A percentile compares a stretch with the other conserved stretches of the same genome.
Evolutionary conservation across 2,329 filamentous ascomycete genomes (phyloP).

Genomic region (Claviceps lovelessii): DNA sequence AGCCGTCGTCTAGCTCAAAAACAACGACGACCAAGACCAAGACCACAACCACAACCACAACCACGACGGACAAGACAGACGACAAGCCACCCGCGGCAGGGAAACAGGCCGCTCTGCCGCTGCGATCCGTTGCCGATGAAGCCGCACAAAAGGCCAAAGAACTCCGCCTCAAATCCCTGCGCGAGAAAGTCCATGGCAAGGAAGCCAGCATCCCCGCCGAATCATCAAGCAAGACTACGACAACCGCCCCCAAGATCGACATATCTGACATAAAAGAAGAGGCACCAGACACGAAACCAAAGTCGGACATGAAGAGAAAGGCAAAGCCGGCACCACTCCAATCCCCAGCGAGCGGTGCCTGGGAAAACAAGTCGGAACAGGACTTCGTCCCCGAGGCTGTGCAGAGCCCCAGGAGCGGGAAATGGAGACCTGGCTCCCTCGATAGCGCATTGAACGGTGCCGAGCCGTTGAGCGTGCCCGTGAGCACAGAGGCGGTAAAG

Average conservation of each 20-base stretch:
- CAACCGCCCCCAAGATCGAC: not conserved
- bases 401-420: constrained; percentile 7
- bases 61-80: constrained; percentile 10
- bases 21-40: constrained; percentile 5
- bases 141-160: constrained; percentile 51
- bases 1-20: constrained; percentile 8
- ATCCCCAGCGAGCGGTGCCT: constrained; percentile 5
- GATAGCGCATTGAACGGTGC: constrained; percentile 16
- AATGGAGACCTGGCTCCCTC: constrained; percentile 4
- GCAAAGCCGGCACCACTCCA: constrained; percentile 16
- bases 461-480: constrained; percentile 12
- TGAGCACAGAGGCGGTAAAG: constrained; percentile 13
- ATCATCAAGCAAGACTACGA: not conserved
- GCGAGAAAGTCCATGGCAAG: constrained; percentile 41
- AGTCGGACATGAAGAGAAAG: not conserved
- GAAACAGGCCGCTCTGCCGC: constrained; percentile 21
- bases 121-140: constrained; percentile 48
- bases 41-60: constrained; percentile 3
- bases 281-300: constrained; percentile 5
- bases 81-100: constrained; percentile 11
- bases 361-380: constrained; percentile 1
- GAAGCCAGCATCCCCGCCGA: constrained; percentile 9
- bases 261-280: constrained; percentile 1
- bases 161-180: constrained; percentile 36
- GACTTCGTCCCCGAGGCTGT: constrained; percentile 7